phyloP scores from a whole-genome alignment of 139 green algal genomes.

The Coelastrella sp. region DNA sequence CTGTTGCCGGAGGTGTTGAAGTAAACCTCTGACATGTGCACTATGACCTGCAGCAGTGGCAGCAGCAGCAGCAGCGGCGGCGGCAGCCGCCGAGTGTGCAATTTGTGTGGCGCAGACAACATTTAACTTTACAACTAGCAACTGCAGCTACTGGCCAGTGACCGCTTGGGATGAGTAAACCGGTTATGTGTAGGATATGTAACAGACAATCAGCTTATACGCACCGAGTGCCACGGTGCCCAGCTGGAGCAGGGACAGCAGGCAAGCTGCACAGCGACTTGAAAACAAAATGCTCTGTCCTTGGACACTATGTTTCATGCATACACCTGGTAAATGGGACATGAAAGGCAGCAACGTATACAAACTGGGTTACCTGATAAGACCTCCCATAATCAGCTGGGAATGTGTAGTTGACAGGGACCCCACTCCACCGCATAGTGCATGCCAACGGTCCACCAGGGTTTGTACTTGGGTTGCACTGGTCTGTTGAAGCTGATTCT shows the following conservation, averaged over 20 bases:
- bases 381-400: not conserved
- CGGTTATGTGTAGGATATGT: no score
- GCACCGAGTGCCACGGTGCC: no score
- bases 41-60: not conserved
- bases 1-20: not conserved
- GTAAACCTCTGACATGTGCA: conserved; percentile 13
- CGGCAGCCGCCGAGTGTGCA: not conserved
- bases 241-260: no score
- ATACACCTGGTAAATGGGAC: not conserved
- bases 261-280: no score
- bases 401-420: conserved; percentile 15
- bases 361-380: not conserved
- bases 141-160: no score
- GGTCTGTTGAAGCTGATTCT: not conserved
- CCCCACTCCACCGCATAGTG: not conserved
- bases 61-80: not conserved
- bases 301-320: not conserved
- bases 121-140: not conserved
- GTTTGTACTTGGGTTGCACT: not conserved
- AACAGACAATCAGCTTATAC: no score
- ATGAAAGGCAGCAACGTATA: not conserved
- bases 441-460: not conserved
- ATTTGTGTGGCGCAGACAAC: not conserved
- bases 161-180: no score
- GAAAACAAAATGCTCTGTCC: no score